These are phyloP conservation scores for Barnettozyma sp. DNA, from an alignment of 805 yeast species.

Conservation along the genomic window DNA sequence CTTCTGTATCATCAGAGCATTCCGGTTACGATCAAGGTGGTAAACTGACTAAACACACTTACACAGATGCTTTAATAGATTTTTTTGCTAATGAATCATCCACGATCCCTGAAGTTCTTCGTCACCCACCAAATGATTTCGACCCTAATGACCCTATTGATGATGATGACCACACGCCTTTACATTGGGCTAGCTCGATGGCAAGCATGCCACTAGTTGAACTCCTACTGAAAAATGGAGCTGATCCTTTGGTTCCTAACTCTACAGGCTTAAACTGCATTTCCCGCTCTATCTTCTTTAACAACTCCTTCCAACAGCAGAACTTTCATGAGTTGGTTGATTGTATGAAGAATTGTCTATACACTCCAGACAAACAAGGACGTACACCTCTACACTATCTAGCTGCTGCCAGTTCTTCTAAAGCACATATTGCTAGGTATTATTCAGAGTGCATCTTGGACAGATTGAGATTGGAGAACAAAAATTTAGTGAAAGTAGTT, in stretches of 20 bases:
- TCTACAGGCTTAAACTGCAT: constrained; percentile 61
- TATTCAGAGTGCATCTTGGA: constrained; percentile 47
- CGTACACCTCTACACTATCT: constrained; percentile 70
- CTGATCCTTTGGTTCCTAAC: constrained; percentile 49
- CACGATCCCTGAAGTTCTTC: constrained; percentile 29
- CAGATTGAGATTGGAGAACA: constrained; percentile 33
- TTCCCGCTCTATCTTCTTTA: constrained; percentile 62
- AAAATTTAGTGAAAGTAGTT: constrained; percentile 45
- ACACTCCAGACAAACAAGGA: constrained; percentile 65
- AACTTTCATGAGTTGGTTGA: constrained; percentile 54
- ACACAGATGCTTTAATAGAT: constrained; percentile 37
- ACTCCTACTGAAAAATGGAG: constrained; percentile 50
- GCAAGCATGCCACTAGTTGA: constrained; percentile 58
- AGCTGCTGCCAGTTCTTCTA: constrained; percentile 43
- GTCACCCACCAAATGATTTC: constrained; percentile 56
- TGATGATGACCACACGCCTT: constrained; percentile 72
- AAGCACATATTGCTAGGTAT: constrained; percentile 45
- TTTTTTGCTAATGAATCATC: constrained; percentile 39
- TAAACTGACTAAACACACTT: constrained; percentile 28
- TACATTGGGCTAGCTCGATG: constrained; percentile 85
- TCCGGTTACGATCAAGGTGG: constrained; percentile 12
- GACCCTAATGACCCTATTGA: constrained; percentile 65
- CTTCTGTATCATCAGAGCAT: constrained; percentile 36
- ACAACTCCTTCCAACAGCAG: constrained; percentile 59
- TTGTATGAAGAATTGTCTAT: constrained; percentile 56